phyloP scores from a whole-genome alignment of 2,329 filamentous ascomycete genomes.

The Alternaria consortialis region DNA sequence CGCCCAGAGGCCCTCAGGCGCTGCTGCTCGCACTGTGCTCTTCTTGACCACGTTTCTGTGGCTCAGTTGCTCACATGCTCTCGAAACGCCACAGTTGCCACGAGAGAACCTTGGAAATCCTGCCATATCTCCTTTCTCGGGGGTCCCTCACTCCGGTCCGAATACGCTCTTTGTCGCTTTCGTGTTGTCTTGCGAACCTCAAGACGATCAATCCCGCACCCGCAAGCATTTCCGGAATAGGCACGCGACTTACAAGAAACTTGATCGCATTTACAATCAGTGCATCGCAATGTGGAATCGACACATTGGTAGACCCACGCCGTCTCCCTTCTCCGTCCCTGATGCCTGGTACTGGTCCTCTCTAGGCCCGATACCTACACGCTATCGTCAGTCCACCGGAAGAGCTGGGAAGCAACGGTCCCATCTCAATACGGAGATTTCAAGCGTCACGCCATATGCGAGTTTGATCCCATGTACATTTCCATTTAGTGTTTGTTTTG shows the following conservation, averaged over 20 bases:
- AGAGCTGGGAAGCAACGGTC: conserved; percentile 1
- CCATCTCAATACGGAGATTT: neutral
- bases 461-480: neutral
- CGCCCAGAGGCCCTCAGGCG: conserved; percentile 4
- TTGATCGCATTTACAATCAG: conserved; percentile 1
- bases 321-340: neutral
- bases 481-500: neutral
- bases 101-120: neutral
- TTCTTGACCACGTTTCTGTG: conserved; percentile 17
- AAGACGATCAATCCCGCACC: conserved; percentile 1
- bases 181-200: conserved; percentile 9
- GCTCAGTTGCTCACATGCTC: conserved; percentile 18
- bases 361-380: conserved; percentile 5
- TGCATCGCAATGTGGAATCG: neutral
- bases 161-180: conserved; percentile 11
- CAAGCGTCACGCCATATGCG: neutral
- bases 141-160: conserved; percentile 8
- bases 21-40: conserved; percentile 24
- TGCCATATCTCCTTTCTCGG: conserved; percentile 2
- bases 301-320: conserved; percentile 1
- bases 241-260: neutral
- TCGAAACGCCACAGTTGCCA: conserved; percentile 19
- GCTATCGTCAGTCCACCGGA: conserved; percentile 2
- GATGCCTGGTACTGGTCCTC: conserved; percentile 2
- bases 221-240: conserved; percentile 17